Evolutionary conservation across 1,284 basidiomycete species (phyloP).

Genomic region (Vanrija sp.): DNA sequence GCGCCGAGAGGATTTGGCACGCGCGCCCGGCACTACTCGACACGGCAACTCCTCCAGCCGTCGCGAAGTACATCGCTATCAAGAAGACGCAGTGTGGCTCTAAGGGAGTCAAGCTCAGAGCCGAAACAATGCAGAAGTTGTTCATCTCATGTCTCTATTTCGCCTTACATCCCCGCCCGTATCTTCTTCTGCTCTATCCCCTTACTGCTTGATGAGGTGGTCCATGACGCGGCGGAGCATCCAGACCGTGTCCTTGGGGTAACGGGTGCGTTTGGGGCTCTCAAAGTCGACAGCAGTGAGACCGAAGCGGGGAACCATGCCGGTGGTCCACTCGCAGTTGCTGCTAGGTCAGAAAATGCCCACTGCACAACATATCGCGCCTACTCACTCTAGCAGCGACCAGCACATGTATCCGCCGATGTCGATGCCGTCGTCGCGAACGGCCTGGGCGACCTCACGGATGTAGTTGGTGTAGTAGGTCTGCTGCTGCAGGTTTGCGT

Average conservation of each 20-base stretch:
- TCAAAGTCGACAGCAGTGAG: slow-evolving; percentile 7
- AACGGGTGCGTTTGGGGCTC: slow-evolving; percentile 25
- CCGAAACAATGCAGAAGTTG: too few species aligned
- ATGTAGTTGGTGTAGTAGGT: slow-evolving; percentile 28
- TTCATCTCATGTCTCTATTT: too few species aligned
- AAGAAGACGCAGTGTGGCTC: too few species aligned
- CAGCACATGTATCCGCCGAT: slow-evolving; percentile 32
- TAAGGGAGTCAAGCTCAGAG: too few species aligned
- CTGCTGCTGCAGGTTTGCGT: slow-evolving; percentile 20
- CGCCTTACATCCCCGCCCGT: too few species aligned
- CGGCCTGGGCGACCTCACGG: slow-evolving; percentile 20
- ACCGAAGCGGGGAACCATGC: slow-evolving; percentile 2
- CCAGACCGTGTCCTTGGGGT: slow-evolving; percentile 26
- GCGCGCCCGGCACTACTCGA: too few species aligned
- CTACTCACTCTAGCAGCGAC: slow-evolving; percentile 33
- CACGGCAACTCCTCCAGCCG: too few species aligned
- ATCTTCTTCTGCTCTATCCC: background rate
- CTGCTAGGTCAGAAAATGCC: background rate
- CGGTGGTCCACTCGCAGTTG: slow-evolving; percentile 11
- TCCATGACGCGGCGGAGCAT: slow-evolving; percentile 20
- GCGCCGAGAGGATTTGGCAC: too few species aligned
- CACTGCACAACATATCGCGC: background rate
- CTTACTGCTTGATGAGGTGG: slow-evolving; percentile 5
- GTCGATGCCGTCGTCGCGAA: slow-evolving; percentile 24
- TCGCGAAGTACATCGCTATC: too few species aligned